Evolutionary conservation across 306 rosid species (phyloP), one percentile per base, ranked within the genome.

Genomic region (Dryas octopetala): DNA sequence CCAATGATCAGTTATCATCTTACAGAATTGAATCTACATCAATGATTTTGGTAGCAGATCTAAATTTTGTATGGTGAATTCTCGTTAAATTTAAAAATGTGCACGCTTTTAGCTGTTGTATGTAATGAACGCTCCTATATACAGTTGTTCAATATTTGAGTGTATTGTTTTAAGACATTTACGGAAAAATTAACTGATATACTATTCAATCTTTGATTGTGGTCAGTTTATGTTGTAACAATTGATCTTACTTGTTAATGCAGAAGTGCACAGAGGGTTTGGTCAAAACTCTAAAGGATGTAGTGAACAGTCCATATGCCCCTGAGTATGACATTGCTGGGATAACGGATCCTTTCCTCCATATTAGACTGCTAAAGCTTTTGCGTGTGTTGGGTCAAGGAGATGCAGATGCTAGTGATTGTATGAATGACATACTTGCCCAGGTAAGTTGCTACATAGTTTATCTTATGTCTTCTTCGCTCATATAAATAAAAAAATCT

Each of bases 361-460:
- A 95, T 74, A 90, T 95, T 78, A 91, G 97, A 78, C 81, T 95
- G 90, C 90, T 95, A 81, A 90, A 75, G 85, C 91, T 95, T 83
- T 83, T 95, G 88, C 89, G 93, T 70, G 92, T 84, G 72, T 79
- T 95, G 85, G 99, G 99, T 75, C 97, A 95, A 76, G 96, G 97
- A 57, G 91, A 95, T 83, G 90, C 90, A 32, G 97, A 92, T 83
- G 93, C 93, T 77, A 95, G 97, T 77, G 99, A 95, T 70, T 70
- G 70, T 55, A 95, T 95, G 99, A 95, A 92, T 85, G 99, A 95
- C 87, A 90, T 95, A 87, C 99, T 95, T 88, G 99, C 99, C 47
- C 99, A 95, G 97, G 99, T 95, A 40, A 86, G 81, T 81, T 77
- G 78, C 70, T 32, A 52, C 32, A 17, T 32, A 28, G 38, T 17